phyloP scores from a whole-genome alignment of 2,329 filamentous ascomycete genomes.

The Sporothrix brunneoviolacea region DNA sequence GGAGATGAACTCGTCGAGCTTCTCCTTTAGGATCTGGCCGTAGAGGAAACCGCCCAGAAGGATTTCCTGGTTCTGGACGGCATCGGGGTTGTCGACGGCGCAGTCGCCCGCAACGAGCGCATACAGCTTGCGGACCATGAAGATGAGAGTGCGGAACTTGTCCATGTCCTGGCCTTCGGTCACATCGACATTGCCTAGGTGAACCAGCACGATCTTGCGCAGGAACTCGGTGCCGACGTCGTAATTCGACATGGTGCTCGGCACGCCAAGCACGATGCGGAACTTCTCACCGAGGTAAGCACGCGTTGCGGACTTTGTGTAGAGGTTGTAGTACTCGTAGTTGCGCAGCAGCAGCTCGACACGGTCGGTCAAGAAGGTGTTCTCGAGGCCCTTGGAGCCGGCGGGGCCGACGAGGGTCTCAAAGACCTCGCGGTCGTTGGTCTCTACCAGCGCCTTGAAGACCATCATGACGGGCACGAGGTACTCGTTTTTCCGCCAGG shows the following conservation, averaged over 20 bases:
- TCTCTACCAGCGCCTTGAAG: slow-evolving; percentile 88
- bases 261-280: slow-evolving; percentile 75
- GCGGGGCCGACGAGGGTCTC: slow-evolving; percentile 80
- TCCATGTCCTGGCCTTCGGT: slow-evolving; percentile 78
- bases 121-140: slow-evolving; percentile 96
- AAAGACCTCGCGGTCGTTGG: slow-evolving; percentile 93
- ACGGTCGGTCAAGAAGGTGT: slow-evolving; percentile 91
- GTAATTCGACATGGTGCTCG: slow-evolving; percentile 77
- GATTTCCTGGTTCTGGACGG: slow-evolving; percentile 92
- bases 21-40: slow-evolving; percentile 91
- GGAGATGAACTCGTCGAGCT: slow-evolving; percentile 78
- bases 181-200: slow-evolving; percentile 79
- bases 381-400: slow-evolving; percentile 69
- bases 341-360: slow-evolving; percentile 87
- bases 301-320: slow-evolving; percentile 74
- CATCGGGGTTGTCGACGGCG: slow-evolving; percentile 90
- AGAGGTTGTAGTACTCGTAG: slow-evolving; percentile 84
- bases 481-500: slow-evolving; percentile 95
- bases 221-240: slow-evolving; percentile 89
- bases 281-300: slow-evolving; percentile 89
- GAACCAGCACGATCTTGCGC: slow-evolving; percentile 81
- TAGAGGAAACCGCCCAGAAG: slow-evolving; percentile 90
- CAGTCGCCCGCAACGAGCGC: slow-evolving; percentile 88
- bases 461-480: slow-evolving; percentile 97
- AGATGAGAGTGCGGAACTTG: slow-evolving; percentile 89